phyloP scores from a whole-genome alignment of 331 rosid genomes.

The Quercus tomentella region DNA sequence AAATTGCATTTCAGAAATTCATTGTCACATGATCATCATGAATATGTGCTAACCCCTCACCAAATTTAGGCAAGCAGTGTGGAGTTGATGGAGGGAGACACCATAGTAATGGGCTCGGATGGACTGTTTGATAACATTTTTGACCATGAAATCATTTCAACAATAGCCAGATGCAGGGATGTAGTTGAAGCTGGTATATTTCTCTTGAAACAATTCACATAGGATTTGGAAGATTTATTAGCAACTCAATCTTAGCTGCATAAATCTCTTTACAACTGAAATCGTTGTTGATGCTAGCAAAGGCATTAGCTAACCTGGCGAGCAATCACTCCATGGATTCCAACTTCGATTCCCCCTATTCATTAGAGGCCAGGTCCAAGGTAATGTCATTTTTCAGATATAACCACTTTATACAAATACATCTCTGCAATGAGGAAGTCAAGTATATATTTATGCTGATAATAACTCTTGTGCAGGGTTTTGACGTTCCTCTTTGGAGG shows the following conservation, averaged over 20 bases:
- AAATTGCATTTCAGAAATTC: neutral
- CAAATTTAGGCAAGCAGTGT: slow-evolving; percentile 59
- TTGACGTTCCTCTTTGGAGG: slow-evolving; percentile 81
- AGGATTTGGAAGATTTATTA: neutral
- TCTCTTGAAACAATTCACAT: neutral
- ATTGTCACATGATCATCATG: neutral
- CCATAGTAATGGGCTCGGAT: slow-evolving; percentile 79
- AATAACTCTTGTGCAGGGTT: slow-evolving; percentile 49
- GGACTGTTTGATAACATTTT: slow-evolving; percentile 81
- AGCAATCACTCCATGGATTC: slow-evolving; percentile 72
- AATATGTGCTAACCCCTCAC: slow-evolving; percentile 9
- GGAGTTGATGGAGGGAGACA: slow-evolving; percentile 67
- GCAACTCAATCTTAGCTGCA: neutral
- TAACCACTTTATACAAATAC: too few relatives aligned
- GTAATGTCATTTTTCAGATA: slow-evolving; percentile 26
- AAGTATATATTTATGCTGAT: neutral
- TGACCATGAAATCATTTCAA: slow-evolving; percentile 58
- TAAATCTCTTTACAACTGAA: slow-evolving; percentile 17
- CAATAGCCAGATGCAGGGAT: slow-evolving; percentile 37
- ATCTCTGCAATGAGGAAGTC: neutral
- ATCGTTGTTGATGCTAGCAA: slow-evolving; percentile 63
- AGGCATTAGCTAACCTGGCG: slow-evolving; percentile 84
- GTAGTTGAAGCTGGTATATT: slow-evolving; percentile 72
- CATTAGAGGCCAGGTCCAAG: slow-evolving; percentile 82
- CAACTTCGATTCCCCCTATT: slow-evolving; percentile 85